Base-by-base conservation (phyloP, 2,329 filamentous ascomycete species). In the Aspergillus pseudoviridinutans region DNA sequence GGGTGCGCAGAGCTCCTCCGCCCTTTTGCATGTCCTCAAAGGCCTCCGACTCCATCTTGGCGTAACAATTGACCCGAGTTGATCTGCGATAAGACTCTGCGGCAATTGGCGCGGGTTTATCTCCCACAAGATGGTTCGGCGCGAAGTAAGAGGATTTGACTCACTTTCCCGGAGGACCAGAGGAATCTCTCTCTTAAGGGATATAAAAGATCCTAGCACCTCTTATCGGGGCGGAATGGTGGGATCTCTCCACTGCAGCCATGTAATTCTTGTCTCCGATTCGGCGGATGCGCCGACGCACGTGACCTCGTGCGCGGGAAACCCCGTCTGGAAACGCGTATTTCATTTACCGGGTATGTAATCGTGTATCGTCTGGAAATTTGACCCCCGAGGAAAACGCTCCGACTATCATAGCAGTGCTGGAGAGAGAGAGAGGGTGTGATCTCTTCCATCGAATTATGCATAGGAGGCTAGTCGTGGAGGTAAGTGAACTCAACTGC, bases 1-100 rank as follows among this genome's bases (percentile, higher is more conserved):
- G 79, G 51, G 89, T 89, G 71, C 88, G 85, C 66, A 76, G 61
- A 52, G 81, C 70, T 60, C 76, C 74, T 38, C 67, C 73, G 38
- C 68, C 72, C 62, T 74, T 71, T 58, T 74, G 68, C 49, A 72
- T 58, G 44, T 71, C 69, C 51, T 77, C 73, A 52, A 71, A 66
- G 17, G 72, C 66, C 59, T 74, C 71, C 56, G 66, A 64, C 62
- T 74, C 70, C 71, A 72, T 72, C 27, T 41, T 55, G 49, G 53
- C n/a, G 10, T 49, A 53, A 41, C 8, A 49, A 9, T 5, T 5
- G 6, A 32, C 1, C 24, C 54, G 27, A 52, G 52, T 47, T 47
- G 22, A 27, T 24, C 44, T 47, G 44, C 4, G 24, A 20, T 12
- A 24, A 17, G 12, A 20, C 24, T 25, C 44, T 4, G 28, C n/a